Evolutionary conservation across 129 eudicot species (phyloP).

Genomic region (Saussurea involucrata): DNA sequence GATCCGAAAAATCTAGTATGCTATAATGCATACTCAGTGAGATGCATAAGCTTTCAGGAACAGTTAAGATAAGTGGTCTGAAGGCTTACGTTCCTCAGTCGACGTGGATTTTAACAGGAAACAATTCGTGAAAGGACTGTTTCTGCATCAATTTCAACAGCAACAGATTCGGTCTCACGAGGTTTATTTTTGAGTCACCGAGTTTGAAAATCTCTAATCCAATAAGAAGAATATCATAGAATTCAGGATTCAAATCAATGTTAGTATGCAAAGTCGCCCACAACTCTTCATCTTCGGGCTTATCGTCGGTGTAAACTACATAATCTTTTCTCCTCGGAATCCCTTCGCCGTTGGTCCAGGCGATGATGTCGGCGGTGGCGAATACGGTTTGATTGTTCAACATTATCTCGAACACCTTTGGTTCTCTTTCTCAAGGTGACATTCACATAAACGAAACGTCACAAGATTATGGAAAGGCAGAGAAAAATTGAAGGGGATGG

Average conservation of each 20-base stretch:
- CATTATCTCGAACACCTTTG: conserved; percentile 50
- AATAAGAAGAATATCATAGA: conserved; percentile 50
- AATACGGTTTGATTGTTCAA: conserved; percentile 64
- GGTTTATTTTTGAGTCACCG: conserved; percentile 39
- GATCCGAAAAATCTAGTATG: no score
- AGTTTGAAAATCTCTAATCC: conserved; percentile 80
- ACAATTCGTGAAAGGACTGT: no score
- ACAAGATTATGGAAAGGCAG: no score
- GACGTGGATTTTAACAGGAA: no score
- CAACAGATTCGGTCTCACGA: conserved; percentile 74
- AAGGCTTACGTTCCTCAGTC: no score
- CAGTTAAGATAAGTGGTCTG: no score
- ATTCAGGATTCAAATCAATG: conserved; percentile 29
- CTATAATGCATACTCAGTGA: no score
- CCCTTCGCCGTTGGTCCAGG: conserved; percentile 37
- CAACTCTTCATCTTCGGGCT: conserved; percentile 35
- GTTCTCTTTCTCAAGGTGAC: conserved; percentile 30
- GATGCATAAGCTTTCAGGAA: no score
- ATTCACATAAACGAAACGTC: conserved; percentile 76
- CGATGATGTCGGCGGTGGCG: conserved; percentile 41
- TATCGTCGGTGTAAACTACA: conserved; percentile 30
- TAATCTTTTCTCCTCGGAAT: conserved; percentile 56
- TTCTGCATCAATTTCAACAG: conserved; percentile 63
- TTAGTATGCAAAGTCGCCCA: conserved; percentile 56
- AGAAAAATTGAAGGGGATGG: no score